Evolutionary conservation across 345 rosid species (phyloP).

Genomic region (Citrus glauca): DNA sequence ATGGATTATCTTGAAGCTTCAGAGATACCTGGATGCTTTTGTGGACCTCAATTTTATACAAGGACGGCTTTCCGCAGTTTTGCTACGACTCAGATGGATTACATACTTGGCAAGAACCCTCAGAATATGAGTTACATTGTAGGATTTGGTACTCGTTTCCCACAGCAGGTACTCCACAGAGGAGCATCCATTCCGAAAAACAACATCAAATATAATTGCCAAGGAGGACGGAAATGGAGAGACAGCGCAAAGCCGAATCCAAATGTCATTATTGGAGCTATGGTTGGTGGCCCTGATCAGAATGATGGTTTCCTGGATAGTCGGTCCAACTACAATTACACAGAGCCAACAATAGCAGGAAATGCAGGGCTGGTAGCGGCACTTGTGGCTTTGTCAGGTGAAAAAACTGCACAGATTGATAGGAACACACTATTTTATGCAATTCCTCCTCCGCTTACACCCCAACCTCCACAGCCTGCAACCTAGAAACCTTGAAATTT

Average conservation of each 20-base stretch:
- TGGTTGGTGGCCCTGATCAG: slow-evolving; percentile 98
- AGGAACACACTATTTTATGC: slow-evolving; percentile 51
- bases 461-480: background rate
- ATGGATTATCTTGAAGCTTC: slow-evolving; percentile 96
- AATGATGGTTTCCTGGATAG: slow-evolving; percentile 73
- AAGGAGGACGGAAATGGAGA: slow-evolving; percentile 99
- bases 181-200: slow-evolving; percentile 92
- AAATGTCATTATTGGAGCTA: slow-evolving; percentile 80
- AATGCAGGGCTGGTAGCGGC: slow-evolving; percentile 95
- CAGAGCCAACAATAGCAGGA: slow-evolving; percentile 94
- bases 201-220: slow-evolving; percentile 74
- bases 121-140: slow-evolving; percentile 88
- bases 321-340: slow-evolving; percentile 85
- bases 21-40: slow-evolving; percentile 95
- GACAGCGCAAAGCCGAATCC: slow-evolving; percentile 81
- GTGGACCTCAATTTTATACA: slow-evolving; percentile 82
- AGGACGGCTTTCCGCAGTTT: slow-evolving; percentile 56
- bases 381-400: slow-evolving; percentile 86
- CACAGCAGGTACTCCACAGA: slow-evolving; percentile 79
- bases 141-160: slow-evolving; percentile 82
- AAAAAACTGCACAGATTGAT: slow-evolving; percentile 50
- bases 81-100: slow-evolving; percentile 86
- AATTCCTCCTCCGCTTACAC: slow-evolving; percentile 4
- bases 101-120: slow-evolving; percentile 91
- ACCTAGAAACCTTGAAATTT: slow-evolving; percentile 6